Percentiles rank a stretch among this genome's conserved stretches.
These are phyloP conservation scores for Litchi chinensis DNA, from an alignment of 345 rosid species.

Conservation along the genomic window DNA sequence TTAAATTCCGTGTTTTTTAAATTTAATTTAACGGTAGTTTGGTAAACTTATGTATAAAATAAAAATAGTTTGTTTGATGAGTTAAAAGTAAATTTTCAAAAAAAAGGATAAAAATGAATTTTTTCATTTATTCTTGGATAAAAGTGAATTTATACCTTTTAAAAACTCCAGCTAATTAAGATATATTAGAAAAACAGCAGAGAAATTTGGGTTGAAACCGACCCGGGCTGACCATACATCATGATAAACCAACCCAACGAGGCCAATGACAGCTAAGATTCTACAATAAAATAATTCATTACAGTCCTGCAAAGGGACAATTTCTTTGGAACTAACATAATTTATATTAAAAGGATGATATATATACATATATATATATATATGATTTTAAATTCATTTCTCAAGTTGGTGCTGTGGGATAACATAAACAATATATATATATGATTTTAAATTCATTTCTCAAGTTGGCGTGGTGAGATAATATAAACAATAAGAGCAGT, in stretches of 20 bases:
- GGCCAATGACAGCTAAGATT: conserved; percentile 19
- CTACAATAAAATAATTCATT: background rate
- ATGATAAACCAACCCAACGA: background rate
- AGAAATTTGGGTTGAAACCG: background rate
- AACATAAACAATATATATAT: conserved; percentile 11
- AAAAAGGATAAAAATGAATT: no score
- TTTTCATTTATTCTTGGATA: no score
- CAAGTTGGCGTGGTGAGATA: conserved; percentile 24
- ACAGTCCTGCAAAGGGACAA: background rate
- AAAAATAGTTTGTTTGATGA: no score
- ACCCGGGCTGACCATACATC: background rate
- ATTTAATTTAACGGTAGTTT: no score
- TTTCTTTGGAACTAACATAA: conserved; percentile 11
- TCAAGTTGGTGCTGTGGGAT: conserved; percentile 22
- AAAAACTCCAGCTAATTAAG: no score
- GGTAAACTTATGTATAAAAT: no score
- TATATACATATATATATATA: no score
- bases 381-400: background rate
- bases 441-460: background rate
- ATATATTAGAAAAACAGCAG: no score
- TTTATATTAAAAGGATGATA: background rate
- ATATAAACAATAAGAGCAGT: conserved; percentile 18
- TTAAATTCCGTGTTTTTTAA: no score
- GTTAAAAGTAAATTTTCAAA: no score
- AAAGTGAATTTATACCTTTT: no score